These are phyloP conservation scores for Colletotrichum gigasporum DNA, from an alignment of 2,329 filamentous ascomycete species.

Conservation along the genomic window DNA sequence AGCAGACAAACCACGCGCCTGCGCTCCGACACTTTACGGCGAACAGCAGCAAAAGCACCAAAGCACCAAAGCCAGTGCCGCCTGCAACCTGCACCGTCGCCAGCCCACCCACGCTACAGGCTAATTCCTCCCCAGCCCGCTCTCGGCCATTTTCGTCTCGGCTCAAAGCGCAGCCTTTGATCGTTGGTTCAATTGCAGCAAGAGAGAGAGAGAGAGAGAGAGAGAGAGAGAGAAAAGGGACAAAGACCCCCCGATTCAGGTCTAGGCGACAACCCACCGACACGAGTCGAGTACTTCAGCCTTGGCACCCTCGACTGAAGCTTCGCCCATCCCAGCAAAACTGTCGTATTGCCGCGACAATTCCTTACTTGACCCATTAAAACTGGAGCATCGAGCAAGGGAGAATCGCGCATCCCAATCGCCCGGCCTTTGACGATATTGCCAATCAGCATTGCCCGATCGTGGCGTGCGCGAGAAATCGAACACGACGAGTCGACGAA, in stretches of 20 bases:
- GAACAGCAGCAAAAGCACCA: slow-evolving; percentile 5
- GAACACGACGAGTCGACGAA: background rate
- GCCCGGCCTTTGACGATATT: slow-evolving; percentile 18
- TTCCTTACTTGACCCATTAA: slow-evolving; percentile 20
- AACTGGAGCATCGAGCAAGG: slow-evolving; percentile 29
- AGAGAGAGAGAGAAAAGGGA: background rate
- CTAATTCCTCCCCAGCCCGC: slow-evolving; percentile 28
- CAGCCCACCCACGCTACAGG: slow-evolving; percentile 6
- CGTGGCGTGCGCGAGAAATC: background rate
- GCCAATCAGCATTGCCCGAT: slow-evolving; percentile 8
- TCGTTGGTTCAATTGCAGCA: slow-evolving; percentile 10
- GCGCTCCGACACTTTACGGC: slow-evolving; percentile 22
- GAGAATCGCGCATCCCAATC: slow-evolving; percentile 29
- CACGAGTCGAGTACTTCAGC: background rate
- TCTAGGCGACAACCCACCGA: background rate
- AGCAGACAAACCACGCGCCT: slow-evolving; percentile 21
- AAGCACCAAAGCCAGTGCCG: background rate
- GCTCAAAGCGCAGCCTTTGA: slow-evolving; percentile 28
- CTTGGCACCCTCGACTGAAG: slow-evolving; percentile 11
- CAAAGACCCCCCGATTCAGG: slow-evolving; percentile 17
- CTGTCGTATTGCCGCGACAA: slow-evolving; percentile 18
- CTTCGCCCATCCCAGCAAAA: slow-evolving; percentile 1
- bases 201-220: background rate
- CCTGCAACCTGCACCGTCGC: slow-evolving; percentile 8
- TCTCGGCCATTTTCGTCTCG: slow-evolving; percentile 28